Percentiles rank a stretch among this genome's conserved stretches.
Conservation (phyloP, 2,329 filamentous ascomycete species). For the Zymoseptoria ardabiliae region DNA sequence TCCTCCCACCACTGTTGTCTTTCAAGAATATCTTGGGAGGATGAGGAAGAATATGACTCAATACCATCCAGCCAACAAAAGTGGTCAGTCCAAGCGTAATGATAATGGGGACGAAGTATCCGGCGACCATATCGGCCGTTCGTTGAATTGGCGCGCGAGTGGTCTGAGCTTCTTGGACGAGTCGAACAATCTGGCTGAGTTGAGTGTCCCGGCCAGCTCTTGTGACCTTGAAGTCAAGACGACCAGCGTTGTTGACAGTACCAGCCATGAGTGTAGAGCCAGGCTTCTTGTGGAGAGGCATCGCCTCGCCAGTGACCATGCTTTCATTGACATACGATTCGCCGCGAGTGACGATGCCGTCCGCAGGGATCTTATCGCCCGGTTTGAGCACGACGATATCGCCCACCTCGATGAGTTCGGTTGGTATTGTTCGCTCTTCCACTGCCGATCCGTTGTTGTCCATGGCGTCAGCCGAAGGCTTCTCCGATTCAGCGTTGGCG, state of each 20-base stretch:
- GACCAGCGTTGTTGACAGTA: conserved; percentile 88
- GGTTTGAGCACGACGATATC: conserved; percentile 90
- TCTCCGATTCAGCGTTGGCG: conserved; percentile 27
- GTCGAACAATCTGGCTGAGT: conserved; percentile 92
- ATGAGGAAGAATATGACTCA: conserved; percentile 75
- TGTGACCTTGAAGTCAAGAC: conserved; percentile 86
- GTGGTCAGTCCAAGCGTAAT: conserved; percentile 76
- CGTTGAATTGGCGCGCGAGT: conserved; percentile 89
- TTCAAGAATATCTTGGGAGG: conserved; percentile 85
- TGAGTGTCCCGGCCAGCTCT: conserved; percentile 91
- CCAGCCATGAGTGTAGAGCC: conserved; percentile 78
- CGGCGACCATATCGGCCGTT: conserved; percentile 81
- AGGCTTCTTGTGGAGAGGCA: conserved; percentile 85
- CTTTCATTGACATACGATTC: conserved; percentile 95
- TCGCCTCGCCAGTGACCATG: conserved; percentile 96
- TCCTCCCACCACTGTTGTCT: conserved; percentile 73
- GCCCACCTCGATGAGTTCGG: conserved; percentile 86
- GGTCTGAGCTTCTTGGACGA: conserved; percentile 97
- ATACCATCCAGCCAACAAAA: conserved; percentile 87
- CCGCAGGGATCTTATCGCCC: conserved; percentile 93
- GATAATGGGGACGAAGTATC: conserved; percentile 89
- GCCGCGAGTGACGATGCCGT: conserved; percentile 77
- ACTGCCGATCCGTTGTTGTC: conserved; percentile 51
- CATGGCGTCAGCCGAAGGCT: conserved; percentile 40
- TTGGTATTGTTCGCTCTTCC: conserved; percentile 83